phyloP scores from a whole-genome alignment of 1,139 yeast species.

The Lodderomyces margitis region DNA sequence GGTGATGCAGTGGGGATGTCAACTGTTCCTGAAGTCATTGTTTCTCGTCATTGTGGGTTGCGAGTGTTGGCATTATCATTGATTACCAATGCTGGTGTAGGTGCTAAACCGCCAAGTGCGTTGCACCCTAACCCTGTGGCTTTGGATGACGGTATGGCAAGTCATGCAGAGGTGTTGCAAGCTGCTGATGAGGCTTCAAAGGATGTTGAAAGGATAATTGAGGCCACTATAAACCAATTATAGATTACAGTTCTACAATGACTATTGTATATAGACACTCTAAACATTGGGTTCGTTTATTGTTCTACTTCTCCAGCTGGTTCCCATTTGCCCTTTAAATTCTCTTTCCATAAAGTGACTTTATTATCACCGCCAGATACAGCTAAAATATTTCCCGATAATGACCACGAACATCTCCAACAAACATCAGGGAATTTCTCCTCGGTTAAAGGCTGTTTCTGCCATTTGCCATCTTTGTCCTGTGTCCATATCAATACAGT shows the following conservation, averaged over 20 bases:
- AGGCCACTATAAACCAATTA: conserved; percentile 55
- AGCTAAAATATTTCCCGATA: conserved; percentile 93
- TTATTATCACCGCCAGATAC: conserved; percentile 95
- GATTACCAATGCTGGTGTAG: conserved; percentile 81
- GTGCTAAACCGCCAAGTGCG: conserved; percentile 74
- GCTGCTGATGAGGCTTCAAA: conserved; percentile 77
- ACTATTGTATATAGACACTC: not conserved
- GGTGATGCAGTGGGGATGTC: conserved; percentile 98
- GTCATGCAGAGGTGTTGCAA: conserved; percentile 84
- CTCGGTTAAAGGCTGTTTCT: conserved; percentile 66
- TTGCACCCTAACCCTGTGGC: conserved; percentile 52
- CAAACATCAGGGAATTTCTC: conserved; percentile 95
- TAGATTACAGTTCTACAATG: conserved; percentile 16
- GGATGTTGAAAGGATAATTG: conserved; percentile 73
- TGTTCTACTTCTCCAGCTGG: conserved; percentile 92
- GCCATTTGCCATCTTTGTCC: conserved; percentile 73
- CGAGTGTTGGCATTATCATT: conserved; percentile 80
- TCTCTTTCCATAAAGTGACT: conserved; percentile 96
- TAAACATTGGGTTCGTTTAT: conserved; percentile 21
- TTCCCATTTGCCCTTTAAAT: conserved; percentile 92
- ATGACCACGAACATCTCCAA: conserved; percentile 98
- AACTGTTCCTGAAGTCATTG: conserved; percentile 92
- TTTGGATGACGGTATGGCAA: conserved; percentile 76
- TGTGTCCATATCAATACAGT: conserved; percentile 92
- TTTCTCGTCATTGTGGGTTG: conserved; percentile 86